These are phyloP conservation scores for Penicillium sp. DNA, from an alignment of 2,329 filamentous ascomycete genomes.

Conservation along the genomic window DNA sequence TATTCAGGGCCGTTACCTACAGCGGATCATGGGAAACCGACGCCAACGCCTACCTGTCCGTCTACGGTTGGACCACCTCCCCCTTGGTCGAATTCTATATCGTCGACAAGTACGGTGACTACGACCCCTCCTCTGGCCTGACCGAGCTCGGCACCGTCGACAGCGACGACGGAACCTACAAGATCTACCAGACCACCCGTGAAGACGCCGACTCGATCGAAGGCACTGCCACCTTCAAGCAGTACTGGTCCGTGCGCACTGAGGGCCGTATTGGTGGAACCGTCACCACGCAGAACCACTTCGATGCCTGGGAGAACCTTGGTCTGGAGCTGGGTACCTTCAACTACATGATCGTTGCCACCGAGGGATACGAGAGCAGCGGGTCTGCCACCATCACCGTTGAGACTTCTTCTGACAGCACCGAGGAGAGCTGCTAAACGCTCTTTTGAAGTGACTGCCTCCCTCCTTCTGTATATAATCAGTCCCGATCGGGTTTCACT, in stretches of 20 bases:
- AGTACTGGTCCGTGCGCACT: conserved; percentile 38
- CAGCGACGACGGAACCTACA: conserved; percentile 34
- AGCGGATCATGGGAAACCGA: too few species aligned
- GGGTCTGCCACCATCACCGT: conserved; percentile 34
- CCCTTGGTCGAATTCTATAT: conserved; percentile 34
- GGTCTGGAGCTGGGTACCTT: conserved; percentile 29
- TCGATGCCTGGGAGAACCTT: conserved; percentile 28
- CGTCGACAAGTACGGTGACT: conserved; percentile 28
- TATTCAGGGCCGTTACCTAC: too few species aligned
- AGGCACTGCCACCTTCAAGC: conserved; percentile 36
- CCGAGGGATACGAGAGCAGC: conserved; percentile 38
- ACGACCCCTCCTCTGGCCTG: conserved; percentile 25
- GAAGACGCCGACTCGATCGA: conserved; percentile 36
- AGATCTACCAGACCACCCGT: conserved; percentile 32
- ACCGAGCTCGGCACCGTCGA: conserved; percentile 29
- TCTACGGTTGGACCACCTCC: conserved; percentile 38
- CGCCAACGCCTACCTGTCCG: conserved; percentile 26
- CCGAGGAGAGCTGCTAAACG: too few species aligned
- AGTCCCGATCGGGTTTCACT: too few species aligned
- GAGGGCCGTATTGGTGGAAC: conserved; percentile 31
- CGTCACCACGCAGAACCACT: conserved; percentile 32
- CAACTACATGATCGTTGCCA: conserved; percentile 38
- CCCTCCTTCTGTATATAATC: too few species aligned
- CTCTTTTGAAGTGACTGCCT: too few species aligned
- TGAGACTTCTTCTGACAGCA: too few species aligned